A percentile compares a stretch with the other conserved stretches of the same genome.
Conservation (phyloP, 805 yeast species). For the Suhomyces prunicola region DNA sequence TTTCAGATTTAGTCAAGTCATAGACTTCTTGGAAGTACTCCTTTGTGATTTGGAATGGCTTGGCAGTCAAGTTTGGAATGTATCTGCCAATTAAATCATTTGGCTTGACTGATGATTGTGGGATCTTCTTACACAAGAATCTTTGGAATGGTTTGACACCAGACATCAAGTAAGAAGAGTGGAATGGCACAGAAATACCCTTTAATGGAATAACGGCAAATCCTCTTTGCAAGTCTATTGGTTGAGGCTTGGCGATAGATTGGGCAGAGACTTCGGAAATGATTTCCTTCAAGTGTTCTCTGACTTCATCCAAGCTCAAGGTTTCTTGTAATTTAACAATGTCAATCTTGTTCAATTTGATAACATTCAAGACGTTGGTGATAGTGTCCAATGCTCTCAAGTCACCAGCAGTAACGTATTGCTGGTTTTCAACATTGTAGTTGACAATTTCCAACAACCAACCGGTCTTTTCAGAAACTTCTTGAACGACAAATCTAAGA, state of each 20-base stretch:
- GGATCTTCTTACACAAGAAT: constrained; percentile 93
- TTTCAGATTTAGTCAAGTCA: constrained; percentile 83
- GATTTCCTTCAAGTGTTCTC: constrained; percentile 83
- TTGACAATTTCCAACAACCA: constrained; percentile 98
- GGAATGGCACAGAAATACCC: constrained; percentile 99
- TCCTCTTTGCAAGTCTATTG: constrained; percentile 95
- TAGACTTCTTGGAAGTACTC: constrained; percentile 97
- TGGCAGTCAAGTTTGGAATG: constrained; percentile 98
- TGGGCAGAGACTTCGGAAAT: constrained; percentile 80
- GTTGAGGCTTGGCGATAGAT: constrained; percentile 87
- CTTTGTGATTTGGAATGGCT: constrained; percentile 92
- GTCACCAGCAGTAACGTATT: constrained; percentile 98
- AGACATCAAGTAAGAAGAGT: constrained; percentile 94
- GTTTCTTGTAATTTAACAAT: constrained; percentile 81
- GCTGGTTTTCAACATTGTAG: constrained; percentile 97
- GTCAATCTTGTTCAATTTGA: constrained; percentile 92
- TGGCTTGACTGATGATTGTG: constrained; percentile 92
- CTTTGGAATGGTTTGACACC: constrained; percentile 99
- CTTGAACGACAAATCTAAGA: constrained; percentile 88
- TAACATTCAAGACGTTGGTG: constrained; percentile 87
- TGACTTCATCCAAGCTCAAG: constrained; percentile 83
- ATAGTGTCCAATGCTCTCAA: constrained; percentile 90
- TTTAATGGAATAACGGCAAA: constrained; percentile 96
- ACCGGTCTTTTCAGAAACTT: constrained; percentile 74
- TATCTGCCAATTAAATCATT: constrained; percentile 90